Evolutionary conservation across 2,329 filamentous ascomycete species (phyloP), one percentile per base, ranked within the genome.

Genomic region (Fusarium napiforme): DNA sequence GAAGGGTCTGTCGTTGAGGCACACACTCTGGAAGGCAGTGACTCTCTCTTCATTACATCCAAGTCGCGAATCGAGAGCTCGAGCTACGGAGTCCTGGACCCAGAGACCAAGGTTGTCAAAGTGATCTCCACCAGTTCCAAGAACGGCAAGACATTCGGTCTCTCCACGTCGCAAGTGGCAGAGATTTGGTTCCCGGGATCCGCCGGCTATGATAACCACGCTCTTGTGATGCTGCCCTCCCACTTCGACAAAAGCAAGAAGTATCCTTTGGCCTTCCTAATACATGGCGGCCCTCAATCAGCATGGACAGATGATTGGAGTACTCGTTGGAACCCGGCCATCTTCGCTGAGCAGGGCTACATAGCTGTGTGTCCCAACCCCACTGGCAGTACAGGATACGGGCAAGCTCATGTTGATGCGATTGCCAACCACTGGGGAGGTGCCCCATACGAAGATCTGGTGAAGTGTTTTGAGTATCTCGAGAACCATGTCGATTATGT

Each of bases 291-390:
- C 1, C 94, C 94, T 0, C 93, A 96, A 80, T 89, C 91, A 28
- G 89, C 93, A 1, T 96, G 93, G 92, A 84, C 82, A 37, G 92
- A 96, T 77, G 85, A 87, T 34, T 97, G 94, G 93, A 92, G 89
- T 80, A 94, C 92, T 5, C 87, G 94, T 23, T 97, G 94, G 94
- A 97, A 97, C 79, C 92, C 93, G 4, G 93, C 93, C 67, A 88
- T 96, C 15, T 97, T 94, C 79, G 94, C 94, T 7, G 94, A 97
- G 80, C 93, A 96, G 82, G 94, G 94, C 50, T 97, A 96, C 79
- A 88, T 97, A 7, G 93, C 93, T 28, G 90, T 97, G 52, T 88
- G 90, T 56, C 93, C 94, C 15, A 97, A 97, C 80, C 93, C 93
- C 14, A 96, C 93, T 0, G 94, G 94, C 23, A 93, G 90, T 77